Base-by-base conservation (phyloP, 305 asterid genomes). In the Salvia sclarea region DNA sequence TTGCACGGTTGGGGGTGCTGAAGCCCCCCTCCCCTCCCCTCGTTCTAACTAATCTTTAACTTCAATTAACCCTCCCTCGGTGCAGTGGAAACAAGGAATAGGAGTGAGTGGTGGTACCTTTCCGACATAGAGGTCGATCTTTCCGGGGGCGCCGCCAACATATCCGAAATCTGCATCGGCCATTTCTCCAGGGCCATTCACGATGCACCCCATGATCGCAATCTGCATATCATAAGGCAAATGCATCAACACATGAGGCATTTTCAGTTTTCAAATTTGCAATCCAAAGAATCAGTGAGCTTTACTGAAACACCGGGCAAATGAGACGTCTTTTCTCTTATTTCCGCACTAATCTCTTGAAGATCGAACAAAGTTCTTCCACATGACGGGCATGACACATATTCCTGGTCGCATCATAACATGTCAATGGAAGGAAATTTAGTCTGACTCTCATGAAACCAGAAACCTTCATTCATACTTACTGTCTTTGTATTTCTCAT, bases 81-180 rank as follows among this genome's bases (percentile, higher is more conserved):
- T 7, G 33, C 28, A 45, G 48, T 30, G 30, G 30, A 25, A 25
- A 25, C 3, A 4, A 25, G 30, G 4, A 25, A 25, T 4, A 25
- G 4, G 30, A 25, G 4, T 4, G 2, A 25, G 30, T 25, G 30
- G 30, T 25, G 30, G 30, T 86, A 91, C 99, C 98, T 92, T 92
- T 20, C 98, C 98, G 31, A 95, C 98, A 22, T 90, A 95, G 53
- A 95, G 99, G 77, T 95, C 99, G 20, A 95, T 95, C 83, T 95
- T 95, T 73, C 99, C 99, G 37, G 99, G 99, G 45, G 98, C 92
- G 61, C 99, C 99, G 4, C 98, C 99, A 41, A 95, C 99, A 45
- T 95, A 95, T 38, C 99, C 99, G 74, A 95, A 95, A 83, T 95
- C 98, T 17, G 99, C 99, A 78, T 95, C 99, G 17, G 98, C 99